Evolutionary conservation across 1,284 basidiomycete genomes (phyloP).

Genomic region (Ganoderma meredithae): DNA sequence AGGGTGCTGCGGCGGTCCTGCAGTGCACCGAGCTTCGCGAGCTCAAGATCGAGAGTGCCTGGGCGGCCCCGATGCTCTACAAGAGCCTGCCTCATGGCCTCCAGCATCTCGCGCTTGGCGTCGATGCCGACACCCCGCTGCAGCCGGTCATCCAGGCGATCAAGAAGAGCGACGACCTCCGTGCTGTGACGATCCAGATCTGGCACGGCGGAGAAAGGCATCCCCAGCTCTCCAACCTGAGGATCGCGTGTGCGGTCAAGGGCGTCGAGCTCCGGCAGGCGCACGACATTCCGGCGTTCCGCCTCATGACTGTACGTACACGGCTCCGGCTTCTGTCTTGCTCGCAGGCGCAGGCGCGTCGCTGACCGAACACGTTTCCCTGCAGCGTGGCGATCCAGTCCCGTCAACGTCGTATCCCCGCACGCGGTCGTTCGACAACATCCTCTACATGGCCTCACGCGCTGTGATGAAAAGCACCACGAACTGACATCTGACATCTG

Average conservation of each 20-base stretch:
- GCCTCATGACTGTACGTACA: slow-evolving; percentile 35
- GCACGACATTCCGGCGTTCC: slow-evolving; percentile 37
- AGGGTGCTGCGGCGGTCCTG: slow-evolving; percentile 53
- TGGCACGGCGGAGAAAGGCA: slow-evolving; percentile 39
- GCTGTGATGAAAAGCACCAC: slow-evolving; percentile 25
- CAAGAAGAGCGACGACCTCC: slow-evolving; percentile 34
- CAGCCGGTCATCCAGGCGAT: slow-evolving; percentile 52
- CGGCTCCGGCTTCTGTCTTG: background rate
- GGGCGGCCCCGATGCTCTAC: slow-evolving; percentile 52
- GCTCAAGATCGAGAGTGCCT: slow-evolving; percentile 60
- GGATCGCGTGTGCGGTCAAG: slow-evolving; percentile 39
- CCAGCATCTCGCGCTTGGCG: slow-evolving; percentile 62
- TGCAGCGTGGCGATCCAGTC: slow-evolving; percentile 33
- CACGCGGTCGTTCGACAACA: slow-evolving; percentile 30
- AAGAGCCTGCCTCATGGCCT: slow-evolving; percentile 56
- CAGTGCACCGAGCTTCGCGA: slow-evolving; percentile 58
- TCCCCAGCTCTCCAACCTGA: slow-evolving; percentile 35
- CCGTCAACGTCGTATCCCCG: slow-evolving; percentile 32
- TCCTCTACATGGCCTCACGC: slow-evolving; percentile 34
- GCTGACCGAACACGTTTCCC: slow-evolving; percentile 19
- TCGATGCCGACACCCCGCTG: slow-evolving; percentile 61
- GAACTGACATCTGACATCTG: slow-evolving; percentile 27
- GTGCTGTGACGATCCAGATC: slow-evolving; percentile 38
- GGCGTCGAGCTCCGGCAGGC: slow-evolving; percentile 39
- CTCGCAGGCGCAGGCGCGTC: slow-evolving; percentile 15